Percentiles rank a stretch among this genome's conserved stretches.
These are phyloP conservation scores for Penicillium psychrosexuale DNA, from an alignment of 2,329 filamentous ascomycete genomes.

Conservation along the genomic window DNA sequence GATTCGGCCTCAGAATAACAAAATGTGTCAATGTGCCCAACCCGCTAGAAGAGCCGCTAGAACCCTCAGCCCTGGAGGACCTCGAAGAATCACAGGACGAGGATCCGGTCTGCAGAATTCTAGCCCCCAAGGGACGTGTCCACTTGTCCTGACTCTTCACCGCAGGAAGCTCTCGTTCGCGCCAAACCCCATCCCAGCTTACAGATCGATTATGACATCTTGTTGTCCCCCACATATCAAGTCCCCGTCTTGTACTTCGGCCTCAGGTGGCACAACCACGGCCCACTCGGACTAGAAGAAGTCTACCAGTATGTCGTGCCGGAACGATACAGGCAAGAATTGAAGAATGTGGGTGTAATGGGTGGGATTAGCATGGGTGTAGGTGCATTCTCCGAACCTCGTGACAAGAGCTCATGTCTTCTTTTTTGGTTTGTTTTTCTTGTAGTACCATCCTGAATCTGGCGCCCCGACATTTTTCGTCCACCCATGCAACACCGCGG, in stretches of 20 bases:
- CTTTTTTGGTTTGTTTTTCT: conserved; percentile 14
- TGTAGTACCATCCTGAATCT: conserved; percentile 76
- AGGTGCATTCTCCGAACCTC: conserved; percentile 44
- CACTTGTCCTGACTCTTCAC: conserved; percentile 12
- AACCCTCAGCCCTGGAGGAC: not conserved
- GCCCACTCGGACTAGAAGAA: conserved; percentile 61
- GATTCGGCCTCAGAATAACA: conserved; percentile 7
- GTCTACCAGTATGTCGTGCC: conserved; percentile 71
- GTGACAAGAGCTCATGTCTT: conserved; percentile 36
- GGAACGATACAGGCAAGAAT: conserved; percentile 58
- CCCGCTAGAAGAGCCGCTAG: conserved; percentile 2
- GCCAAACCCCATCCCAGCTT: conserved; percentile 36
- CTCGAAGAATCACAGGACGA: conserved; percentile 3
- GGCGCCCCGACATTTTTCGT: conserved; percentile 81
- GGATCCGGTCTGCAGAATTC: conserved; percentile 9
- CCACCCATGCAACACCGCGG: conserved; percentile 85
- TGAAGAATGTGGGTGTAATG: conserved; percentile 61
- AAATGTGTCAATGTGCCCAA: conserved; percentile 1
- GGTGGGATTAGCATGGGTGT: conserved; percentile 75
- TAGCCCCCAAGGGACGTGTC: conserved; percentile 9
- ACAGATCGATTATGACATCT: conserved; percentile 67
- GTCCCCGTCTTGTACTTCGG: conserved; percentile 75
- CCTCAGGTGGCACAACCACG: conserved; percentile 57
- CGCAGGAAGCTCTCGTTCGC: conserved; percentile 44
- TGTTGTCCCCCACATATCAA: conserved; percentile 71